Conservation (phyloP, 495 filamentous ascomycete species). For the Neurospora sp. region DNA sequence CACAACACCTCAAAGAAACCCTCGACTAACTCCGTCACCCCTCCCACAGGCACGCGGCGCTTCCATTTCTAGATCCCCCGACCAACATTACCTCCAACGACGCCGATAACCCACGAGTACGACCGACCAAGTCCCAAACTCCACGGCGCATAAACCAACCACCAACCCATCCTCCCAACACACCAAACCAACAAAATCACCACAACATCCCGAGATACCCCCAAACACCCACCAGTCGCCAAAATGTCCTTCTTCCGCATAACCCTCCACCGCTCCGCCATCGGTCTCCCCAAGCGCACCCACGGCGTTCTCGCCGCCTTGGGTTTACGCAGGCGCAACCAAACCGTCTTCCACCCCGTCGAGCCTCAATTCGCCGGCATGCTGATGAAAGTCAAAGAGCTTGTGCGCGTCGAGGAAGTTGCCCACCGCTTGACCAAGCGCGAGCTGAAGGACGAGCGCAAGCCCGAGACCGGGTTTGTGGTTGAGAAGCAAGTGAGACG, state of each 20-base stretch:
- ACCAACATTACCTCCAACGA: not conserved
- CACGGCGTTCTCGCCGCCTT: slow-evolving; percentile 80
- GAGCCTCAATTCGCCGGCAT: slow-evolving; percentile 77
- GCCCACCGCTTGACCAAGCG: slow-evolving; percentile 55
- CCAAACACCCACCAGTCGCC: too few species aligned
- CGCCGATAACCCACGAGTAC: not conserved
- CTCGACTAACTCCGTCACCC: too few species aligned
- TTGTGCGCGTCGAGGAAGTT: slow-evolving; percentile 80
- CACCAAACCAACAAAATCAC: not conserved
- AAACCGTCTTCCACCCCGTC: slow-evolving; percentile 87
- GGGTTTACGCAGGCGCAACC: slow-evolving; percentile 77
- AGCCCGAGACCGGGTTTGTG: slow-evolving; percentile 77
- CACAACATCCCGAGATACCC: too few species aligned
- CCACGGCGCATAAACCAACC: too few species aligned
- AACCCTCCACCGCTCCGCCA: slow-evolving; percentile 84
- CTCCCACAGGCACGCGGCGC: not conserved
- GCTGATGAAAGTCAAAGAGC: slow-evolving; percentile 96
- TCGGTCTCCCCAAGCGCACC: slow-evolving; percentile 78
- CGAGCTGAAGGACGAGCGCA: slow-evolving; percentile 64
- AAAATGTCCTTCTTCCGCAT: slow-evolving; percentile 91
- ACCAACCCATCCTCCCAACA: too few species aligned
- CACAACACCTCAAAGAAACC: too few species aligned
- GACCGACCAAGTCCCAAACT: too few species aligned
- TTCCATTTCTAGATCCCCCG: not conserved
- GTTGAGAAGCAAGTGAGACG: slow-evolving; percentile 48